Conservation (phyloP, 306 rosid genomes). For the Trichosanthes truncata region DNA sequence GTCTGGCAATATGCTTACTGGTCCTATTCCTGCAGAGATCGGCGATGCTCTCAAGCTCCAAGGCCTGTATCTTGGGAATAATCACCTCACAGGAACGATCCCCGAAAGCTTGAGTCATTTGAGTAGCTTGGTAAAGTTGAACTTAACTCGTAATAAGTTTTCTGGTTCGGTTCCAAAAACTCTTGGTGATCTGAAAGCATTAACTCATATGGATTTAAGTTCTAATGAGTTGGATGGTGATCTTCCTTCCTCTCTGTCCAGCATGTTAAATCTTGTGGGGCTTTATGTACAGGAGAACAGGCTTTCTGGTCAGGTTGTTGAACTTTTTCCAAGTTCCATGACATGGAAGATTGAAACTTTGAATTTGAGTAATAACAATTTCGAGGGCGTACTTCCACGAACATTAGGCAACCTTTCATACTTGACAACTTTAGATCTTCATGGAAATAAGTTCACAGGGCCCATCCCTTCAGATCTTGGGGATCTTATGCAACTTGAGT, state of each 20-base stretch:
- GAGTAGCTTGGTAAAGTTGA: constrained; percentile 74
- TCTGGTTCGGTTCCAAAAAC: constrained; percentile 55
- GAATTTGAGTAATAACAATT: constrained; percentile 62
- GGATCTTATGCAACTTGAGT: constrained; percentile 64
- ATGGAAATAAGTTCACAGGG: constrained; percentile 55
- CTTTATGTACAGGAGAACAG: constrained; percentile 73
- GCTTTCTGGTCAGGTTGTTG: constrained; percentile 50
- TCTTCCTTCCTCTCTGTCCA: constrained; percentile 69
- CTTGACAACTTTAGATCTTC: constrained; percentile 76
- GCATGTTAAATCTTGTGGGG: constrained; percentile 59
- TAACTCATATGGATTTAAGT: constrained; percentile 75
- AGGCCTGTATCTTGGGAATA: constrained; percentile 72
- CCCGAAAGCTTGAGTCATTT: constrained; percentile 57
- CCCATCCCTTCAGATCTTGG: constrained; percentile 77
- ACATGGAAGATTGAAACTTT: constrained; percentile 84
- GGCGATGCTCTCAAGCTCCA: constrained; percentile 66
- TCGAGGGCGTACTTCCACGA: constrained; percentile 52
- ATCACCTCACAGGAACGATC: constrained; percentile 49
- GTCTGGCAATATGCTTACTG: constrained; percentile 66
- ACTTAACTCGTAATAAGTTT: constrained; percentile 69
- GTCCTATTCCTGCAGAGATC: constrained; percentile 69
- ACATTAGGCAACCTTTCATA: constrained; percentile 72
- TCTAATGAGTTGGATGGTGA: constrained; percentile 58
- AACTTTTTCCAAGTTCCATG: constrained; percentile 52
- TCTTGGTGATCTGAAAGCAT: constrained; percentile 53